Evolutionary conservation across 73 alveolate genomes (phyloP).

Genomic region (Stentor coeruleus): DNA sequence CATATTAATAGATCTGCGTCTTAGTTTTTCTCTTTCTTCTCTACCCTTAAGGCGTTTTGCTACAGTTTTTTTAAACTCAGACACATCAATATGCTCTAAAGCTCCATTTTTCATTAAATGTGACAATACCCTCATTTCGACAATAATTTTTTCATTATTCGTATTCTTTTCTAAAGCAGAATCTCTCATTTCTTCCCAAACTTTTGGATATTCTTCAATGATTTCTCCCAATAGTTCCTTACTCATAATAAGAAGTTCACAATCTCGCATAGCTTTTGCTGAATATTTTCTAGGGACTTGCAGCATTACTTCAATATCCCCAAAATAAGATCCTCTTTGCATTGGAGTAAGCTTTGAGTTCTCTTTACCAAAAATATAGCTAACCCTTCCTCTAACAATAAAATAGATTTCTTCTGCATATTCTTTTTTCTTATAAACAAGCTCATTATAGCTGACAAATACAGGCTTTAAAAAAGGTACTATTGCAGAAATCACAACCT

Average conservation of each 20-base stretch:
- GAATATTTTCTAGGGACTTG: conserved; percentile 37
- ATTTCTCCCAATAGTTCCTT: conserved; percentile 31
- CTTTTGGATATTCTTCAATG: conserved; percentile 39
- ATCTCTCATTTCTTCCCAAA: conserved; percentile 39
- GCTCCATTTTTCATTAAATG: neutral
- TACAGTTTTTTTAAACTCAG: neutral
- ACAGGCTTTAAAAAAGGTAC: conserved; percentile 66
- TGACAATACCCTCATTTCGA: neutral
- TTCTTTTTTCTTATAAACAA: conserved; percentile 54
- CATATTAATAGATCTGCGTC: neutral
- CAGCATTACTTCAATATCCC: conserved; percentile 61
- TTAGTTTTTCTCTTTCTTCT: conserved; percentile 12
- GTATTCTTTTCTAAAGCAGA: conserved; percentile 36
- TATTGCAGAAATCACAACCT: conserved; percentile 55
- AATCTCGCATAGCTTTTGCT: conserved; percentile 31
- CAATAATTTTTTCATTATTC: neutral
- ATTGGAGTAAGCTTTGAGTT: conserved; percentile 35
- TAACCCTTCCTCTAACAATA: conserved; percentile 63
- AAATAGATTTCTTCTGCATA: conserved; percentile 70
- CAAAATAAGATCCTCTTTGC: conserved; percentile 76
- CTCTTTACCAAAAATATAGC: conserved; percentile 36
- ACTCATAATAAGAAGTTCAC: conserved; percentile 33
- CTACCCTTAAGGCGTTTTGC: neutral
- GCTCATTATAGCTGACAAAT: conserved; percentile 48
- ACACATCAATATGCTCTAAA: neutral